Evolutionary conservation across 768 basidiomycete species (phyloP).

Genomic region (Serendipita sp.): DNA sequence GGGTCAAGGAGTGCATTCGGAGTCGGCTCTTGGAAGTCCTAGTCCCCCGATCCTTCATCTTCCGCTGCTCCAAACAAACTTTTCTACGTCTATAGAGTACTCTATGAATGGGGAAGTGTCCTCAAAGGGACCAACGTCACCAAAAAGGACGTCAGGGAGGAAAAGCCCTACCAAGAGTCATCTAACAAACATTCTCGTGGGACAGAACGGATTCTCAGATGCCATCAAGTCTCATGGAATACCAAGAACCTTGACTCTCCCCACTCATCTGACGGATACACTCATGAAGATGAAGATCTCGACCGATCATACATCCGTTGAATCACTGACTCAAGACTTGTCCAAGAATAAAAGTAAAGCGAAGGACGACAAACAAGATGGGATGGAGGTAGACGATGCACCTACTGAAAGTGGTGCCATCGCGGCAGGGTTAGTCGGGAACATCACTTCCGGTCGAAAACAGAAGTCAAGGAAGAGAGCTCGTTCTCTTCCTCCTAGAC

Average conservation of each 20-base stretch:
- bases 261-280: neutral
- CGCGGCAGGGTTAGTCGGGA: neutral
- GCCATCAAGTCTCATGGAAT: neutral
- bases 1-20: neutral
- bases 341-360: neutral
- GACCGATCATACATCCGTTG: neutral
- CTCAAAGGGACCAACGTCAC: neutral
- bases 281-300: neutral
- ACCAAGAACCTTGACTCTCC: neutral
- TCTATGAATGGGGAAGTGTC: neutral
- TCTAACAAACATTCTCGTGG: neutral
- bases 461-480: neutral
- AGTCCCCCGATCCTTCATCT: neutral
- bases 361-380: neutral
- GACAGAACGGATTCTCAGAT: neutral
- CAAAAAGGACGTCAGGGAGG: neutral
- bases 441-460: neutral
- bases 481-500: conserved; percentile 1
- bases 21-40: neutral
- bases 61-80: neutral
- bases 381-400: neutral
- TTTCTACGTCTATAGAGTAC: neutral
- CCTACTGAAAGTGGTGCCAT: neutral
- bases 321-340: neutral
- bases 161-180: neutral